Conservation (phyloP, 1,284 basidiomycete species). For the Cerioporus squamosus region DNA sequence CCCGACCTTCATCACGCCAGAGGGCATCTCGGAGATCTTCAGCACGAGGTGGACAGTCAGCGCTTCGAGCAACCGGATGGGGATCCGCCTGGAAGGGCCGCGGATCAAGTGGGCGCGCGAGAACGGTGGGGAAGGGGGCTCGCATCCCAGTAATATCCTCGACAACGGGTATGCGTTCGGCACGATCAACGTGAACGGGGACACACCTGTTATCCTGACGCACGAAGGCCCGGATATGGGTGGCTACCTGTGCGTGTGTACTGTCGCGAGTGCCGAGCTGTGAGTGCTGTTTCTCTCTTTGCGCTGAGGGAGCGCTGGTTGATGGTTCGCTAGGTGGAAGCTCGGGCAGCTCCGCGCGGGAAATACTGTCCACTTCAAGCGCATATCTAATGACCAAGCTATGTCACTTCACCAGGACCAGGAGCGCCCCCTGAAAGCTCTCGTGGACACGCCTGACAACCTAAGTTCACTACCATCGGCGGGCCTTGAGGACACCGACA, state of each 20-base stretch:
- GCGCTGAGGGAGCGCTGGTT: not conserved
- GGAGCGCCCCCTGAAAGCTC: constrained; percentile 3
- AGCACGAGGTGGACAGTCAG: constrained; percentile 55
- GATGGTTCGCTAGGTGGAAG: constrained; percentile 52
- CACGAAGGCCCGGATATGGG: constrained; percentile 72
- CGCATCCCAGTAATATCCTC: constrained; percentile 74
- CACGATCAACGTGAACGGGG: constrained; percentile 70
- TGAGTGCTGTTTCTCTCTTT: constrained; percentile 31
- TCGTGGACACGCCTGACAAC: constrained; percentile 1
- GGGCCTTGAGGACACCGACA: constrained; percentile 10
- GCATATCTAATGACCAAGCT: constrained; percentile 45
- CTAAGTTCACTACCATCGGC: too few relatives aligned
- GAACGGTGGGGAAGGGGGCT: constrained; percentile 72
- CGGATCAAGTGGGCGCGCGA: constrained; percentile 62
- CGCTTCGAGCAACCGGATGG: constrained; percentile 64
- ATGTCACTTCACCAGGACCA: constrained; percentile 21
- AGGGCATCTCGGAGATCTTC: constrained; percentile 55
- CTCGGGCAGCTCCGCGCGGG: constrained; percentile 64
- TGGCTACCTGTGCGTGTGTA: constrained; percentile 62
- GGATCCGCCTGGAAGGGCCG: constrained; percentile 52
- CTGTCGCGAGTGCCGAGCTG: constrained; percentile 55
- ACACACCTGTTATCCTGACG: constrained; percentile 71
- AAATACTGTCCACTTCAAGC: constrained; percentile 51
- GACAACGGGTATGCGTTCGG: constrained; percentile 71
- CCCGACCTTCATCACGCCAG: constrained; percentile 53